phyloP scores from a whole-genome alignment of 2,329 filamentous ascomycete genomes.

The Scedosporium minutisporum region DNA sequence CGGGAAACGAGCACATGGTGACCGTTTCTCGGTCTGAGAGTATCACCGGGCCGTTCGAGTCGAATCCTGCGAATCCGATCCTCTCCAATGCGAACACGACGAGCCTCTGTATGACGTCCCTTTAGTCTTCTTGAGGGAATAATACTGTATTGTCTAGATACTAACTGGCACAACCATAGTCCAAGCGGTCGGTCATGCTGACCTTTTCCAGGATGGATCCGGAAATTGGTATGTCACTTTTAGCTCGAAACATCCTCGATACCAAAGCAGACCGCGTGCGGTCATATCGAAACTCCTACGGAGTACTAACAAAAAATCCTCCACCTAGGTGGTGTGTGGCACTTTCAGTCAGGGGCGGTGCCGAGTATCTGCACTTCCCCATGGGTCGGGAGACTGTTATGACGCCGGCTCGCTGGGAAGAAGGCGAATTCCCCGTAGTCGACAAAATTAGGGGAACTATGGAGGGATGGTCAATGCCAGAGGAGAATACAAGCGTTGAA shows the following conservation, averaged over 20 bases:
- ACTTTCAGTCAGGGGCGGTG: slow-evolving; percentile 34
- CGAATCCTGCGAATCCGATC: slow-evolving; percentile 31
- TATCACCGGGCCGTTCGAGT: slow-evolving; percentile 33
- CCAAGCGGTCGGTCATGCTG: slow-evolving; percentile 33
- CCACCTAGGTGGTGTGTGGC: slow-evolving; percentile 31
- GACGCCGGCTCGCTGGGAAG: slow-evolving; percentile 36
- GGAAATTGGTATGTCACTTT: slow-evolving; percentile 31
- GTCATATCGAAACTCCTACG: background rate
- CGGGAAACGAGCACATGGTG: slow-evolving; percentile 27
- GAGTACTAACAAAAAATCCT: background rate
- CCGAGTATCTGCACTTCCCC: slow-evolving; percentile 31
- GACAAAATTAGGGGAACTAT: slow-evolving; percentile 17
- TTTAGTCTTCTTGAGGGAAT: background rate
- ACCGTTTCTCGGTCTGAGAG: slow-evolving; percentile 30
- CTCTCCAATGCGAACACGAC: slow-evolving; percentile 28
- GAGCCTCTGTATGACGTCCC: slow-evolving; percentile 18
- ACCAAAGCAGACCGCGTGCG: background rate
- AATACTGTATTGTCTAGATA: background rate
- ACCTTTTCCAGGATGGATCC: slow-evolving; percentile 30
- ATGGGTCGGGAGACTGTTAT: slow-evolving; percentile 47
- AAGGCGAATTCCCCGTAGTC: slow-evolving; percentile 37
- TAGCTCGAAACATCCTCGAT: background rate
- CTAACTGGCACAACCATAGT: slow-evolving; percentile 12
- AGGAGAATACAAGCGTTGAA: slow-evolving; percentile 16
- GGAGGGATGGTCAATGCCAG: slow-evolving; percentile 29